These are phyloP conservation scores for Coemansia sp. DNA, from an alignment of 192 early-diverging fungal genomes.

Conservation along the genomic window DNA sequence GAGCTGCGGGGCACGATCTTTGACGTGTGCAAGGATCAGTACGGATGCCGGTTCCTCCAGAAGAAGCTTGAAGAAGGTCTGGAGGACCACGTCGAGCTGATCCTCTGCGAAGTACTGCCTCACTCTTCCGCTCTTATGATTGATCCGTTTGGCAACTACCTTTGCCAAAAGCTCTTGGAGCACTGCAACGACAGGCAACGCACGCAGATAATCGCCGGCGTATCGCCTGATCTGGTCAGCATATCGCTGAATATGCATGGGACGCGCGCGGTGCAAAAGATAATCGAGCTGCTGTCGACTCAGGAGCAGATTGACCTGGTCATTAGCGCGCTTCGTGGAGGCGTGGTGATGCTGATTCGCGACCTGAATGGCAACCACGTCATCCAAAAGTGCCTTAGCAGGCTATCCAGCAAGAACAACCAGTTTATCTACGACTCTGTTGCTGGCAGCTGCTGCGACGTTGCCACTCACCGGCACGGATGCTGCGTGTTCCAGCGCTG, in stretches of 20 bases:
- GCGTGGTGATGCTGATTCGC: conserved; percentile 80
- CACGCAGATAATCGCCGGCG: conserved; percentile 67
- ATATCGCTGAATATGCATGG: conserved; percentile 92
- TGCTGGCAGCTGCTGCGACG: conserved; percentile 70
- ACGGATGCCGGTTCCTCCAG: conserved; percentile 85
- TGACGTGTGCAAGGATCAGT: conserved; percentile 82
- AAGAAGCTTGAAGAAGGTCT: conserved; percentile 79
- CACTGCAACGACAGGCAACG: conserved; percentile 74
- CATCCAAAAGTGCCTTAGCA: conserved; percentile 85
- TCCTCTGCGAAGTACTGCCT: conserved; percentile 73
- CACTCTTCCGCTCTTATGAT: conserved; percentile 83
- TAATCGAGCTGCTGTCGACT: conserved; percentile 76
- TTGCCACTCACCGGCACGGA: conserved; percentile 88
- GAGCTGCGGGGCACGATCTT: conserved; percentile 73
- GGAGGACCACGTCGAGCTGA: conserved; percentile 60
- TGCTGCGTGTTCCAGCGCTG: conserved; percentile 91
- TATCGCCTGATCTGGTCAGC: conserved; percentile 70
- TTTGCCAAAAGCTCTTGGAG: conserved; percentile 88
- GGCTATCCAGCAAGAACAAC: conserved; percentile 71
- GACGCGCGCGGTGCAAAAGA: conserved; percentile 87
- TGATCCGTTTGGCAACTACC: conserved; percentile 91
- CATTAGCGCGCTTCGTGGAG: conserved; percentile 63
- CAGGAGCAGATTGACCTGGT: conserved; percentile 63
- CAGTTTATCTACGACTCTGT: conserved; percentile 89
- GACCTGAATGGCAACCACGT: conserved; percentile 93